These are phyloP conservation scores for Lentinula edodes DNA, from an alignment of 768 basidiomycete species.

Conservation along the genomic window DNA sequence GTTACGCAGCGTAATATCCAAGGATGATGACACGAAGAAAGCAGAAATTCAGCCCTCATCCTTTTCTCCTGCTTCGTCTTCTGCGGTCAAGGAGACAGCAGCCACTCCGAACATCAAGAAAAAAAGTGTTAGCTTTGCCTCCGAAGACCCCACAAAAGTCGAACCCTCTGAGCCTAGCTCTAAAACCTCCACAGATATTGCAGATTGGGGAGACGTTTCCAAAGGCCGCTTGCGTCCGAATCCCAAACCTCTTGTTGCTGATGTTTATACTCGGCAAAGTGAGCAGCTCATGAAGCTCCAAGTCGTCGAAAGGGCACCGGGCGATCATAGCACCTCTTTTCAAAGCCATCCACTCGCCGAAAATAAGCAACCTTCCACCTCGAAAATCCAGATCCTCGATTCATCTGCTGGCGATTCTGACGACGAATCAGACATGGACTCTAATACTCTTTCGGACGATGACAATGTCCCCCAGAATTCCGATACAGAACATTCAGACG, in stretches of 20 bases:
- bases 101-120: constrained; percentile 29
- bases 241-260: constrained; percentile 26
- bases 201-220: constrained; percentile 52
- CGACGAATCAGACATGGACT: constrained; percentile 52
- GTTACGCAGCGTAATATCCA: constrained; percentile 37
- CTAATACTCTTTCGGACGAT: constrained; percentile 10
- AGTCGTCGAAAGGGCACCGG: constrained; percentile 62
- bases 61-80: constrained; percentile 1
- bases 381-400: constrained; percentile 11
- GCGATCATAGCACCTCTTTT: neutral
- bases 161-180: neutral
- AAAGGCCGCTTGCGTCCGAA: constrained; percentile 41
- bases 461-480: constrained; percentile 11
- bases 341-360: neutral
- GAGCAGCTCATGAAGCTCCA: constrained; percentile 56
- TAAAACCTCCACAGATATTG: constrained; percentile 4
- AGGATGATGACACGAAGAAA: constrained; percentile 17
- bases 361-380: constrained; percentile 9
- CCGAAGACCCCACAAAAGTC: constrained; percentile 13
- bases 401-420: constrained; percentile 48
- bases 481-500: constrained; percentile 4
- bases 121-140: constrained; percentile 66
- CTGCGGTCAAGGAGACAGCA: constrained; percentile 7
- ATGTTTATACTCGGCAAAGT: constrained; percentile 26
- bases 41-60: constrained; percentile 20